Percentiles rank a stretch among this genome's conserved stretches.
Evolutionary conservation across 805 yeast species (phyloP).

Genomic region (Scheffersomyces coipomensis): DNA sequence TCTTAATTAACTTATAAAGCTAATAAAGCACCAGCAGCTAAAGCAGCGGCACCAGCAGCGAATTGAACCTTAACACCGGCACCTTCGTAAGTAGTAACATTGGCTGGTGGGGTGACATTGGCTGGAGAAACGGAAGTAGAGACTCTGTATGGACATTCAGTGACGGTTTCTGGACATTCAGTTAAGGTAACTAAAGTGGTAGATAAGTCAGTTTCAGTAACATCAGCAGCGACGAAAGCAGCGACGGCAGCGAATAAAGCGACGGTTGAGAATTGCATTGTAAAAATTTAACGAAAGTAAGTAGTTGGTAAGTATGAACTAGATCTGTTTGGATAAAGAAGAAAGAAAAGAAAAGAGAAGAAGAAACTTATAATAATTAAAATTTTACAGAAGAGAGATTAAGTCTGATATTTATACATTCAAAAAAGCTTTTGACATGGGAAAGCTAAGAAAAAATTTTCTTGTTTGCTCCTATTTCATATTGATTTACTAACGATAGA

Average conservation of each 20-base stretch:
- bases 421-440: not conserved
- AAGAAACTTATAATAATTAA: no score
- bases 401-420: not conserved
- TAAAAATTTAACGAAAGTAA: constrained; percentile 28
- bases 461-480: no score
- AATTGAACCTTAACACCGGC: constrained; percentile 28
- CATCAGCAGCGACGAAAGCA: constrained; percentile 24
- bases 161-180: constrained; percentile 37
- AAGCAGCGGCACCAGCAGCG: constrained; percentile 47
- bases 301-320: constrained; percentile 21
- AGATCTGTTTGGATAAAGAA: constrained; percentile 22
- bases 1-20: constrained; percentile 48
- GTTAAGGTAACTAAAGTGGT: constrained; percentile 44
- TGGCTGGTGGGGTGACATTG: constrained; percentile 23
- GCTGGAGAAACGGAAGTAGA: constrained; percentile 18
- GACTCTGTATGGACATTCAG: constrained; percentile 39
- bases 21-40: constrained; percentile 52
- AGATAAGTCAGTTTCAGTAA: constrained; percentile 27
- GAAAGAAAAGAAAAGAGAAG: constrained; percentile 34
- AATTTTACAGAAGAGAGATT: constrained; percentile 42
- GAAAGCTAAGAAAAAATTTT: not conserved
- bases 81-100: constrained; percentile 38
- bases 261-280: constrained; percentile 43
- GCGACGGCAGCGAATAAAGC: constrained; percentile 35
- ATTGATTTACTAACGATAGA: no score